These are phyloP conservation scores for Wickerhamomyces hampshirensis DNA, from an alignment of 805 yeast genomes.

Conservation along the genomic window DNA sequence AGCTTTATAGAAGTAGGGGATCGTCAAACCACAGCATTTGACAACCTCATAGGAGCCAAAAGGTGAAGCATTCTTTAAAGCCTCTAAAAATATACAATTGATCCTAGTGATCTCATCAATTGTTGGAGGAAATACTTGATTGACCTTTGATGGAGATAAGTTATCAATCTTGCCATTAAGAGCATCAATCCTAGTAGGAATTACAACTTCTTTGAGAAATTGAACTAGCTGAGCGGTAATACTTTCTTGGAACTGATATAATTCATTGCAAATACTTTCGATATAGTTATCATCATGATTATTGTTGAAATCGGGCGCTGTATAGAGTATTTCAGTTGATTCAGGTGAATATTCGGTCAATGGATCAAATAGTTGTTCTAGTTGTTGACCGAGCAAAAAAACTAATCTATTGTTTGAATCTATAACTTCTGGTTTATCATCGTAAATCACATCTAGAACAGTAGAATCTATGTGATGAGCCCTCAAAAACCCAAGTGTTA, in stretches of 20 bases:
- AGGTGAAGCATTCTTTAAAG: constrained; percentile 60
- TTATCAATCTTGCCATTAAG: constrained; percentile 48
- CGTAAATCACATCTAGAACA: constrained; percentile 72
- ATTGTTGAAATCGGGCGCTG: constrained; percentile 42
- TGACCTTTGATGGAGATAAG: constrained; percentile 59
- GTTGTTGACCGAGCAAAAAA: constrained; percentile 72
- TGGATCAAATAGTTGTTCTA: constrained; percentile 87
- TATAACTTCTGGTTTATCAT: constrained; percentile 42
- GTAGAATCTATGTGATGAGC: constrained; percentile 44
- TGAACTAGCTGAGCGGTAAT: constrained; percentile 64
- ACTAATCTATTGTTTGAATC: constrained; percentile 76
- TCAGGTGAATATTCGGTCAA: constrained; percentile 90
- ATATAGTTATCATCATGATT: constrained; percentile 34
- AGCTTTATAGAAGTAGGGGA: constrained; percentile 91
- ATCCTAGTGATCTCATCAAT: constrained; percentile 90
- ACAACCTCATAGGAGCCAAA: constrained; percentile 73
- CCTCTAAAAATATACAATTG: constrained; percentile 77
- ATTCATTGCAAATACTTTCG: constrained; percentile 57
- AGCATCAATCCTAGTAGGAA: constrained; percentile 71
- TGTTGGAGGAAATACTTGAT: constrained; percentile 87
- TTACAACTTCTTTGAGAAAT: constrained; percentile 70
- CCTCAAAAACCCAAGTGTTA: constrained; percentile 55
- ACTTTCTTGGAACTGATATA: constrained; percentile 66
- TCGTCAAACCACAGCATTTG: constrained; percentile 72
- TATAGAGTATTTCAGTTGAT: constrained; percentile 66